Evolutionary conservation across 2,329 filamentous ascomycete genomes (phyloP).

Genomic region (Blastomyces parvus): DNA sequence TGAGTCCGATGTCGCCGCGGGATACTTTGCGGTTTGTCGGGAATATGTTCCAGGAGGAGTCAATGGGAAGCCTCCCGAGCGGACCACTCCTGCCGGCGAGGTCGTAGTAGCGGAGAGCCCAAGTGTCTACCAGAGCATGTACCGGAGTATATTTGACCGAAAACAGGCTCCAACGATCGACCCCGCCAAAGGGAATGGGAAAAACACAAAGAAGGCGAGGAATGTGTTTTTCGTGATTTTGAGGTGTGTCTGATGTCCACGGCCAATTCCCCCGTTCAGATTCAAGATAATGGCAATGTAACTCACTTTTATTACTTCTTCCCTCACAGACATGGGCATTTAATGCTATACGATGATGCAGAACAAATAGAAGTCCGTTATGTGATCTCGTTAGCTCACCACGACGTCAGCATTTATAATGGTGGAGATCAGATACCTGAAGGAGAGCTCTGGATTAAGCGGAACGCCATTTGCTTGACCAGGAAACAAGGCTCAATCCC

Average conservation of each 20-base stretch:
- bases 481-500: conserved; percentile 48
- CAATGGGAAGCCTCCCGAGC: conserved; percentile 85
- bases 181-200: conserved; percentile 41
- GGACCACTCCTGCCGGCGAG: conserved; percentile 68
- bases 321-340: conserved; percentile 66
- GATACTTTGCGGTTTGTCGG: conserved; percentile 90
- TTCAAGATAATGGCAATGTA: conserved; percentile 6
- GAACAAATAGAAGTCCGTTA: conserved; percentile 93
- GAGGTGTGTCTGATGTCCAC: conserved; percentile 46
- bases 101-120: conserved; percentile 71
- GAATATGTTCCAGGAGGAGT: conserved; percentile 87
- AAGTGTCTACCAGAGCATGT: conserved; percentile 98
- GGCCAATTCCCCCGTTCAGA: background rate
- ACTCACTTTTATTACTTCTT: background rate
- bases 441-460: conserved; percentile 90
- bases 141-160: conserved; percentile 86
- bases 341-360: conserved; percentile 96
- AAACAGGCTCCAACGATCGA: conserved; percentile 52
- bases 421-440: conserved; percentile 72
- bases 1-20: conserved; percentile 71
- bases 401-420: conserved; percentile 73
- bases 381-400: conserved; percentile 84
- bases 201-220: conserved; percentile 51
- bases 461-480: conserved; percentile 77
- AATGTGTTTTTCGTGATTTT: conserved; percentile 92